These are phyloP conservation scores for Hyphodiscus sp. DNA, from an alignment of 2,329 filamentous ascomycete species.

Conservation along the genomic window DNA sequence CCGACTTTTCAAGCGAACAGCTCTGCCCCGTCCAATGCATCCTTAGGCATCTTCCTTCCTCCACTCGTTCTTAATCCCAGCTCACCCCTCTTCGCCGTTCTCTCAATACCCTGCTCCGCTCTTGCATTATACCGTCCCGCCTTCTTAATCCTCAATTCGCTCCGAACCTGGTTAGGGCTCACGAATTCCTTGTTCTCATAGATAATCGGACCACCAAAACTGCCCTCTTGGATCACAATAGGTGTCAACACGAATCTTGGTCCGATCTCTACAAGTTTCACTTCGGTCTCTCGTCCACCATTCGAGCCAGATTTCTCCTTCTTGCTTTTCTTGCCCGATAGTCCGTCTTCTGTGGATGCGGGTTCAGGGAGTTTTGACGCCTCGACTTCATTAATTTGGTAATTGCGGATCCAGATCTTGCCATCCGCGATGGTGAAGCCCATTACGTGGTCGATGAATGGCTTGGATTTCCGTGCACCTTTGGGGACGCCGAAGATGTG, in stretches of 20 bases:
- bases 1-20: constrained; percentile 58
- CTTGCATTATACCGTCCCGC: constrained; percentile 72
- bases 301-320: constrained; percentile 27
- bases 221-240: constrained; percentile 90
- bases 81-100: constrained; percentile 66
- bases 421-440: constrained; percentile 84
- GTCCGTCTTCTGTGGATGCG: constrained; percentile 34
- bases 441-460: constrained; percentile 94
- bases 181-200: constrained; percentile 99
- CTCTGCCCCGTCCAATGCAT: constrained; percentile 69
- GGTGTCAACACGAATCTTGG: constrained; percentile 89
- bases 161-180: constrained; percentile 86
- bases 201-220: constrained; percentile 92
- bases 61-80: constrained; percentile 67
- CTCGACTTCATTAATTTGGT: constrained; percentile 85
- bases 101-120: constrained; percentile 66
- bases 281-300: constrained; percentile 57
- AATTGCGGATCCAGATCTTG: constrained; percentile 94
- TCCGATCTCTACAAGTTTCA: constrained; percentile 86
- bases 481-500: constrained; percentile 92
- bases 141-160: constrained; percentile 71
- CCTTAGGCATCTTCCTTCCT: constrained; percentile 53
- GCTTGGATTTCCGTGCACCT: constrained; percentile 82
- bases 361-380: constrained; percentile 41
- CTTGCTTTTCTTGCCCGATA: constrained; percentile 37